Base-by-base conservation (phyloP, 805 yeast species). In the Starmerella sp. region DNA sequence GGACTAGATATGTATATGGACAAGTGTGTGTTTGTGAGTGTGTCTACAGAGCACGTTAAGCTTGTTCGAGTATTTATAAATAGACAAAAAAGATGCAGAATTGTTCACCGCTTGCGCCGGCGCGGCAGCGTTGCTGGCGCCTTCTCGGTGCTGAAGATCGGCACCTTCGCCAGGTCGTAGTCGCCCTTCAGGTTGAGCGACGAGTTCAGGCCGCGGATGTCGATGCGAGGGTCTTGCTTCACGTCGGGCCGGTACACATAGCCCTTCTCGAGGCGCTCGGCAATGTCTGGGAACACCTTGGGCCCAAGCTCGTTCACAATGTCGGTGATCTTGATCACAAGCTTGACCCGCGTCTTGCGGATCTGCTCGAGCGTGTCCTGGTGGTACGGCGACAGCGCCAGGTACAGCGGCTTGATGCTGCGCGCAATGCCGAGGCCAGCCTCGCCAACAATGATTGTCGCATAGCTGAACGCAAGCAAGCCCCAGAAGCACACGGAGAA, bases 381-480 rank as follows among this genome's bases (percentile, higher is more conserved):
- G 53, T 67, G 65, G 41, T 55, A 51, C 1, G 74, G 75, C 32
- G 67, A 65, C 45, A 74, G 61, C 5, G 74, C 71, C 65, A 80
- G 73, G 14, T 80, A 84, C 44, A 91, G 71, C 0, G 97, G 96
- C 60, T 89, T 77, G 54, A 91, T 71, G 3, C 95, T 83, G 66
- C 88, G 88, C 67, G 84, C 77, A 48, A 86, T 76, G 66, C 91
- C 97, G 81, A 87, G 77, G 37, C 98, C 98, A 57, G 82, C 84
- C 66, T 93, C 98, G 53, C 98, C 97, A 55, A 88, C 81, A 31
- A 87, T 75, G 61, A 93, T 75, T 0, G 98, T 96, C n/a, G 95
- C 82, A 65, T 86, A 91, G 53, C 93, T 82, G 28, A 80, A 69
- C n/a, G 81, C 62, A 17, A 60, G 53, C 22, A 55, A 35, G 30